A percentile compares a stretch with the other conserved stretches of the same genome.
Conservation (phyloP, 2,329 filamentous ascomycete genomes). For the Fusarium dimerum region DNA sequence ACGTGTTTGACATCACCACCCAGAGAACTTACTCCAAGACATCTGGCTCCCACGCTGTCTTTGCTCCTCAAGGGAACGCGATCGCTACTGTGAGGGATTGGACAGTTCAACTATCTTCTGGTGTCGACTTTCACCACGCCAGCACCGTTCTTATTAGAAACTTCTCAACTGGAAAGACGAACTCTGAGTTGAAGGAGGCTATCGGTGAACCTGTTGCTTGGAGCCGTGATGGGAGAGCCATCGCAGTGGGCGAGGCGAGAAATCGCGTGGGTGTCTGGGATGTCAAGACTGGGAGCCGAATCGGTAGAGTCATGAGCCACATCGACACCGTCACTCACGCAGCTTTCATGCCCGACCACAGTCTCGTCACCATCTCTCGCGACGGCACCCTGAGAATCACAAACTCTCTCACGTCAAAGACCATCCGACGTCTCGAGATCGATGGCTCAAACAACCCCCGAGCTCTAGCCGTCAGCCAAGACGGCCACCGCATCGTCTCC, state of each 20-base stretch:
- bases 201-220: slow-evolving; percentile 33
- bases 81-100: slow-evolving; percentile 35
- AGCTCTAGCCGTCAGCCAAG: slow-evolving; percentile 34
- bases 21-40: slow-evolving; percentile 33
- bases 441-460: slow-evolving; percentile 33
- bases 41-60: slow-evolving; percentile 34
- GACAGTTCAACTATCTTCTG: slow-evolving; percentile 31
- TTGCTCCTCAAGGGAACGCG: slow-evolving; percentile 21
- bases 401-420: slow-evolving; percentile 33
- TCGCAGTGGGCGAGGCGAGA: slow-evolving; percentile 34
- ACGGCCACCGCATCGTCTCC: slow-evolving; percentile 37
- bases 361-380: slow-evolving; percentile 37
- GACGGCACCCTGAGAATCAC: slow-evolving; percentile 43
- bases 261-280: slow-evolving; percentile 37
- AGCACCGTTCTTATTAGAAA: slow-evolving; percentile 35
- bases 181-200: slow-evolving; percentile 34
- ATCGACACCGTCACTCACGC: slow-evolving; percentile 40
- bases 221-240: slow-evolving; percentile 32
- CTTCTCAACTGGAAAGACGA: slow-evolving; percentile 32
- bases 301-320: slow-evolving; percentile 38
- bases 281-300: slow-evolving; percentile 25
- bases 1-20: slow-evolving; percentile 34
- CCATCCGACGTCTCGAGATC: slow-evolving; percentile 40
- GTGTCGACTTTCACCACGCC: slow-evolving; percentile 33
- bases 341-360: slow-evolving; percentile 34